Conservation (phyloP, 2,329 filamentous ascomycete species). For the Chrysosphaeria jannelii region DNA sequence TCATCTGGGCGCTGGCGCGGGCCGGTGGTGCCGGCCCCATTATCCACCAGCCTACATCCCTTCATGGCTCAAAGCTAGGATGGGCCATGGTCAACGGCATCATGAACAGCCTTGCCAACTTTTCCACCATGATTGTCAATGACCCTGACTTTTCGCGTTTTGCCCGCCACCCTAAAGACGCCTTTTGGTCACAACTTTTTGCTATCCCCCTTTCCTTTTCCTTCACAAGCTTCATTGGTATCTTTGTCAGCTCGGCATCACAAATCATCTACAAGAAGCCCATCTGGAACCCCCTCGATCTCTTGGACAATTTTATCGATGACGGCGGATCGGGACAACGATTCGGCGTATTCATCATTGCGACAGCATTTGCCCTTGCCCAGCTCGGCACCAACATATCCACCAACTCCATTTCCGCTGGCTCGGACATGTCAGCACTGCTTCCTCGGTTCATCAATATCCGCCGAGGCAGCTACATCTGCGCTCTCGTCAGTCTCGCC, state of each 20-base stretch:
- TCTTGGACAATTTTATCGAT: conserved; percentile 5
- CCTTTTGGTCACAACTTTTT: conserved; percentile 7
- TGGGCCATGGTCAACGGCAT: conserved; percentile 12
- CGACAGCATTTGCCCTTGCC: conserved; percentile 4
- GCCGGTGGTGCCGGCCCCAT: conserved; percentile 5
- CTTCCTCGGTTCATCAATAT: conserved; percentile 11
- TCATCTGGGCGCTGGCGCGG: conserved; percentile 2
- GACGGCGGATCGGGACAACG: conserved; percentile 3
- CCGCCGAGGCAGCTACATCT: conserved; percentile 7
- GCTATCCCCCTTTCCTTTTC: conserved; percentile 32
- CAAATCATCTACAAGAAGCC: conserved; percentile 8
- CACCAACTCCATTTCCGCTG: conserved; percentile 10
- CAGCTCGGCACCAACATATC: conserved; percentile 5
- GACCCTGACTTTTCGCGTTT: conserved; percentile 12
- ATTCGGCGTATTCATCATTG: conserved; percentile 4
- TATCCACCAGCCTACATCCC: conserved; percentile 1
- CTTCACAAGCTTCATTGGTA: conserved; percentile 60
- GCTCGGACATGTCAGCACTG: conserved; percentile 9
- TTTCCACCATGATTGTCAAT: conserved; percentile 10
- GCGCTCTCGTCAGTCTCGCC: conserved; percentile 4
- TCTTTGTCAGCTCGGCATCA: conserved; percentile 17
- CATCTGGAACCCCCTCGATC: conserved; percentile 4
- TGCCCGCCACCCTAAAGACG: conserved; percentile 6
- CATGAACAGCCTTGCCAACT: conserved; percentile 10
- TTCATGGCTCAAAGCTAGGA: conserved; percentile 7